These are phyloP conservation scores for Prinsepia uniflora DNA, from an alignment of 306 rosid species.

Conservation along the genomic window DNA sequence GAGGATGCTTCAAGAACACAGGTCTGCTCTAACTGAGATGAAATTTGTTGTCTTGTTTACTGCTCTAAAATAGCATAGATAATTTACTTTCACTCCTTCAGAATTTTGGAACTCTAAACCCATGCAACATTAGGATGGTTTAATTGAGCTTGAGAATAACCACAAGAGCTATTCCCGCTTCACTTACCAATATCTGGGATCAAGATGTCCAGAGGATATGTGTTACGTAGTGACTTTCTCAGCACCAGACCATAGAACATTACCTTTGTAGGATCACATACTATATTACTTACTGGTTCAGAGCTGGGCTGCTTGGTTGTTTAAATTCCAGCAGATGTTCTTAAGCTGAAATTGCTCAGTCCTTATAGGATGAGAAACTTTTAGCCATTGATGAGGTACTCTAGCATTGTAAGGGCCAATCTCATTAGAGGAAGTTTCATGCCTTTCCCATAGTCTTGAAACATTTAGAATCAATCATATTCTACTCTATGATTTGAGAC, in stretches of 20 bases:
- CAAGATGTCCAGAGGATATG: not conserved
- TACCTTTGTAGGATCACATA: not conserved
- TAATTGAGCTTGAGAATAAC: not conserved
- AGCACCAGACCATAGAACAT: not conserved
- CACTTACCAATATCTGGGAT: not conserved
- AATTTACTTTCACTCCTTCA: not conserved
- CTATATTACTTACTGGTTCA: not conserved
- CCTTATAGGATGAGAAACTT: not conserved
- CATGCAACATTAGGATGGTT: not conserved
- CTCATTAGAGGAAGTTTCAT: not conserved
- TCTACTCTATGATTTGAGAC: not conserved
- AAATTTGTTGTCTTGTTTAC: constrained; percentile 16
- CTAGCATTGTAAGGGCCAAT: not conserved
- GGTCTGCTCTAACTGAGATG: constrained; percentile 49
- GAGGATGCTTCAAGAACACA: constrained; percentile 75
- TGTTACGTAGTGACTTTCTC: not conserved
- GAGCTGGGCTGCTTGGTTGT: not conserved
- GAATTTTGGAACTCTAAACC: not conserved
- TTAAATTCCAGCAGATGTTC: not conserved
- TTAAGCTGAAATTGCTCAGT: not conserved
- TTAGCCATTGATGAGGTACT: not conserved
- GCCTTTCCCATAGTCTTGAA: not conserved
- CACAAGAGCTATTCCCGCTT: not conserved
- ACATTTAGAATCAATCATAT: no score
- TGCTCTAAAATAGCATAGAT: not conserved